Conservation (phyloP, 108 stramenopile species). For the Mediolabrus comicus region DNA sequence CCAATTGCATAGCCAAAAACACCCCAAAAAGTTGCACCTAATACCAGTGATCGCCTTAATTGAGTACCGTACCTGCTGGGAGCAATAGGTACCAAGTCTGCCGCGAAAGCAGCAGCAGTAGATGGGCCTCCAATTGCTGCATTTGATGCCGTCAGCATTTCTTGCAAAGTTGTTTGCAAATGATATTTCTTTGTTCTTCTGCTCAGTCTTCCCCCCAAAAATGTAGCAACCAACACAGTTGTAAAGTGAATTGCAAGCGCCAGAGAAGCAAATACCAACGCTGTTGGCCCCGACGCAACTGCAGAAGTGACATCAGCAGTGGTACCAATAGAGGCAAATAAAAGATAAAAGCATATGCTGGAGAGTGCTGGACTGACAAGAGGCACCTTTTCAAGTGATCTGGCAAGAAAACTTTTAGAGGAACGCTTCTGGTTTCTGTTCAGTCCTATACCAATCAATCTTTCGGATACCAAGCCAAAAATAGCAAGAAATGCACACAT, state of each 20-base stretch:
- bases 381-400: slow-evolving; percentile 22
- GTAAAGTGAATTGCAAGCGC: slow-evolving; percentile 57
- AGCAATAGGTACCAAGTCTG: slow-evolving; percentile 11
- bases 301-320: slow-evolving; percentile 56
- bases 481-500: slow-evolving; percentile 64
- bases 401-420: neutral
- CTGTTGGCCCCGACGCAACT: slow-evolving; percentile 29
- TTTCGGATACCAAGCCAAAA: slow-evolving; percentile 27
- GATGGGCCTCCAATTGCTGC: slow-evolving; percentile 84
- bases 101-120: slow-evolving; percentile 77
- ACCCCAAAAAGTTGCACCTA: slow-evolving; percentile 73
- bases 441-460: slow-evolving; percentile 11
- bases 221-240: slow-evolving; percentile 36
- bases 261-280: slow-evolving; percentile 50
- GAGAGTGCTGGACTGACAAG: slow-evolving; percentile 31
- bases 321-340: slow-evolving; percentile 73
- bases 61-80: neutral
- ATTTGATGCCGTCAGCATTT: slow-evolving; percentile 75
- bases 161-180: slow-evolving; percentile 45
- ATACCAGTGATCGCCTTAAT: slow-evolving; percentile 45
- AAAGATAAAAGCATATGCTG: slow-evolving; percentile 55
- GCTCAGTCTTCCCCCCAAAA: slow-evolving; percentile 4
- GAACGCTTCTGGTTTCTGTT: neutral
- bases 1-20: slow-evolving; percentile 74
- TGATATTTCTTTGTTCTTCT: neutral